phyloP scores from a whole-genome alignment of 768 basidiomycete species.

The Sutorius australiensis region DNA sequence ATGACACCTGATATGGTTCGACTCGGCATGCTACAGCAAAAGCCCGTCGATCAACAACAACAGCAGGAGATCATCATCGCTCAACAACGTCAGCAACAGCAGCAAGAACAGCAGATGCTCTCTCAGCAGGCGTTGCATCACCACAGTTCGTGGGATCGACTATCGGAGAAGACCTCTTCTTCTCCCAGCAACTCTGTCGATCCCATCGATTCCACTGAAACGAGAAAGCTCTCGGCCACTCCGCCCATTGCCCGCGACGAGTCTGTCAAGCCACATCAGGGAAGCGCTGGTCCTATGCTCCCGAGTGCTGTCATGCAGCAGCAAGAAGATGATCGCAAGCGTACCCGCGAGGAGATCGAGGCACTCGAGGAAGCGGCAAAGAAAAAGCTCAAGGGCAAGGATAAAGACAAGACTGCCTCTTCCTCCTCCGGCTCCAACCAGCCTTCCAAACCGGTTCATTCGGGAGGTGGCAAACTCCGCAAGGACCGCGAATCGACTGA shows the following conservation, averaged over 20 bases:
- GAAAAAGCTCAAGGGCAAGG: conserved; percentile 48
- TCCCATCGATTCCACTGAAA: conserved; percentile 67
- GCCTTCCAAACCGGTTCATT: conserved; percentile 10
- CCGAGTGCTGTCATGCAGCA: conserved; percentile 41
- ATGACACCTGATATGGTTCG: conserved; percentile 35
- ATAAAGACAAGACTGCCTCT: conserved; percentile 44
- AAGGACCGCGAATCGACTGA: conserved; percentile 44
- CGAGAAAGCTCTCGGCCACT: conserved; percentile 72
- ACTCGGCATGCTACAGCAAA: conserved; percentile 31
- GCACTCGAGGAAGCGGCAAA: conserved; percentile 43
- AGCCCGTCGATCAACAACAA: conserved; percentile 13
- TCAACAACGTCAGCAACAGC: conserved; percentile 35
- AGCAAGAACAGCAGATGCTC: conserved; percentile 30
- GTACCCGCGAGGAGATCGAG: conserved; percentile 47
- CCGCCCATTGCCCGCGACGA: conserved; percentile 69
- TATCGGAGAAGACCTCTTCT: conserved; percentile 31
- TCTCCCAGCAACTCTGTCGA: conserved; percentile 45
- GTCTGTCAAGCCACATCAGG: conserved; percentile 22
- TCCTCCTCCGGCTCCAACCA: conserved; percentile 29
- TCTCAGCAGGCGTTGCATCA: conserved; percentile 36
- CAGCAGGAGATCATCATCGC: conserved; percentile 27
- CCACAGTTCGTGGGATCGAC: conserved; percentile 47
- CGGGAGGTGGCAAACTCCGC: conserved; percentile 35
- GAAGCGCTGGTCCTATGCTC: conserved; percentile 26
- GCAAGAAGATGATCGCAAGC: conserved; percentile 53